Evolutionary conservation across 208 protist genomes (phyloP).

Genomic region (Trypanosoma conorhini): DNA sequence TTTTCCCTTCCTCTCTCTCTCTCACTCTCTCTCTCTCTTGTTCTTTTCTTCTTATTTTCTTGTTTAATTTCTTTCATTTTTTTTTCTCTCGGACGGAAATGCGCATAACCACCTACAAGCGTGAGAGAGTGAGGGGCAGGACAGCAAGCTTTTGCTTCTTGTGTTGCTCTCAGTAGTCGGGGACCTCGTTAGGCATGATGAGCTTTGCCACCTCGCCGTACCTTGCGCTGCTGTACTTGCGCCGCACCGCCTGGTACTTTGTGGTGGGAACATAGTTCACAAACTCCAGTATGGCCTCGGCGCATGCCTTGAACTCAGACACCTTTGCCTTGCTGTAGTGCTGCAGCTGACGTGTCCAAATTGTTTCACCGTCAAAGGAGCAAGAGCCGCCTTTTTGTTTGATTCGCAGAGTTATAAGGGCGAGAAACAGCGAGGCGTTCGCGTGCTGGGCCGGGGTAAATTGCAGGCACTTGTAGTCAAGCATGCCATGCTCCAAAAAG

Average conservation of each 20-base stretch:
- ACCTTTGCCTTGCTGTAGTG: slow-evolving; percentile 69
- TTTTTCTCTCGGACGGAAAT: not conserved
- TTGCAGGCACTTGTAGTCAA: slow-evolving; percentile 91
- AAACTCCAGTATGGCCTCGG: slow-evolving; percentile 79
- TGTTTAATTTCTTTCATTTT: not conserved
- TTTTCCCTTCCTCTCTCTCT: slow-evolving; percentile 4
- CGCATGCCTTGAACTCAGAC: slow-evolving; percentile 71
- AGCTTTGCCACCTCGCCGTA: slow-evolving; percentile 83
- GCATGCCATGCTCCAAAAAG: slow-evolving; percentile 83
- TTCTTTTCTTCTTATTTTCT: too few species aligned
- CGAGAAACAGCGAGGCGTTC: slow-evolving; percentile 91
- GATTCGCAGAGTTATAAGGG: slow-evolving; percentile 60
- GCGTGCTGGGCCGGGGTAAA: slow-evolving; percentile 94
- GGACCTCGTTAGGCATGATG: slow-evolving; percentile 59
- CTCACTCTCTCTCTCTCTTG: too few species aligned
- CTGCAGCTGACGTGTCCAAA: slow-evolving; percentile 68
- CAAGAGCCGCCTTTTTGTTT: slow-evolving; percentile 31
- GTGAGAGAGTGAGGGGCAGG: slow-evolving; percentile 1
- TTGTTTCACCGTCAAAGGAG: slow-evolving; percentile 22
- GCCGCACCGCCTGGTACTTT: slow-evolving; percentile 85
- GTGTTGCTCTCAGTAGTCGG: slow-evolving; percentile 28
- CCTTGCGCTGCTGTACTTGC: slow-evolving; percentile 82
- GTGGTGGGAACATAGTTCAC: slow-evolving; percentile 77
- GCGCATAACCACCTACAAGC: not conserved
- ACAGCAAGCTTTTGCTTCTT: not conserved